Percentiles rank a stretch among this genome's conserved stretches.
phyloP scores from a whole-genome alignment of 2,329 filamentous ascomycete species.

The Ophiostoma ips region DNA sequence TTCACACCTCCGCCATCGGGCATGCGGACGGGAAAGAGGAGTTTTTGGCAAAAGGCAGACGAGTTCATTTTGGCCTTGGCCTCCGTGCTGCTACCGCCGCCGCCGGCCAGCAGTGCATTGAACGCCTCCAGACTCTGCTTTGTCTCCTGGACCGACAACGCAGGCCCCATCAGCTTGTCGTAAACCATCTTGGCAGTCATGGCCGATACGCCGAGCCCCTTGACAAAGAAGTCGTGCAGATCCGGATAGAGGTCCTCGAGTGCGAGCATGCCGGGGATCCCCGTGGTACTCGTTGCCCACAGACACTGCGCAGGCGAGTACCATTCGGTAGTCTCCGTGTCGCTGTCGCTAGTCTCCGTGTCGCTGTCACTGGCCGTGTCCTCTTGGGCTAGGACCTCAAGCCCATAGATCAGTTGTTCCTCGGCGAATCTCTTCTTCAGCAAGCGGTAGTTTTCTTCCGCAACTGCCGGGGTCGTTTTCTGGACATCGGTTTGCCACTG shows the following conservation, averaged over 20 bases:
- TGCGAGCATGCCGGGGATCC: neutral
- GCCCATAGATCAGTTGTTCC: neutral
- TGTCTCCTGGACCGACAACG: neutral
- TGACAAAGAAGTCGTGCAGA: conserved; percentile 2
- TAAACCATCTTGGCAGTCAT: conserved; percentile 4
- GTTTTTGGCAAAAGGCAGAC: neutral
- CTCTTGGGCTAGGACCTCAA: too few relatives aligned
- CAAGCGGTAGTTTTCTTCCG: neutral
- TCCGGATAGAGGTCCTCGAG: neutral
- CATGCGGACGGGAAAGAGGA: neutral
- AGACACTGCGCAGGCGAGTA: neutral
- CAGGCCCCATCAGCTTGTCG: neutral
- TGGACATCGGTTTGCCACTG: neutral
- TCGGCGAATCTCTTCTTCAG: neutral
- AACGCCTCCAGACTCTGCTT: conserved; percentile 1
- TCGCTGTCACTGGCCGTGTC: too few relatives aligned
- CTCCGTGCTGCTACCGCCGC: neutral
- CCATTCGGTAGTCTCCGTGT: too few relatives aligned
- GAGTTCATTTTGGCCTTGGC: neutral
- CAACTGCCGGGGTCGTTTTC: neutral
- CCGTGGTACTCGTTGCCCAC: neutral
- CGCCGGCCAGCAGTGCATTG: neutral
- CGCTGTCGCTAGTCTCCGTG: too few relatives aligned
- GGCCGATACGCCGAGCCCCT: neutral
- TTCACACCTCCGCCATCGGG: neutral